Percentiles rank a stretch among this genome's conserved stretches.
Conservation (phyloP, 176 grass and related monocot genomes). For the Coix lacrymajobi region DNA sequence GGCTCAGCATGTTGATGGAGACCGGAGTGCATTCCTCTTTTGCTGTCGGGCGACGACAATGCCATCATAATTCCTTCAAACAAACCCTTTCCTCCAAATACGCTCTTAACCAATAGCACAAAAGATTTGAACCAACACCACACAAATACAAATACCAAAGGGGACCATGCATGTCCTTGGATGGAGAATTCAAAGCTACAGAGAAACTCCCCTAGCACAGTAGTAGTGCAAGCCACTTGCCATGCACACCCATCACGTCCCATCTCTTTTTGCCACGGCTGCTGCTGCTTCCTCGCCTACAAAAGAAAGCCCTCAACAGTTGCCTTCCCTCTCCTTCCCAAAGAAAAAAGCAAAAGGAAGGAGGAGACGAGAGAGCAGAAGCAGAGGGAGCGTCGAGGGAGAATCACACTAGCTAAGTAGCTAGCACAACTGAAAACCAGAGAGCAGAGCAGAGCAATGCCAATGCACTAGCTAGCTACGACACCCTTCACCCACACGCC, state of each 20-base stretch:
- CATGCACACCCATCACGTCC: neutral
- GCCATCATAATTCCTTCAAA: neutral
- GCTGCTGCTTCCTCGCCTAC: constrained; percentile 42
- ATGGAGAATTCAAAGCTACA: constrained; percentile 22
- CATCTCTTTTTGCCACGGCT: constrained; percentile 13
- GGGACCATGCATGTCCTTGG: neutral
- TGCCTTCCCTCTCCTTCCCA: constrained; percentile 40
- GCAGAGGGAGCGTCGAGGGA: too few species aligned
- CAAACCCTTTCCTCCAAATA: neutral
- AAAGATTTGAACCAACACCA: neutral
- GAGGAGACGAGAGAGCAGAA: too few species aligned
- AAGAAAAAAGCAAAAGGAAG: constrained; percentile 38
- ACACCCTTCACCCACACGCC: constrained; percentile 59
- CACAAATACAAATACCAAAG: neutral
- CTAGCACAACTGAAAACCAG: neutral
- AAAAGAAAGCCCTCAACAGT: constrained; percentile 37
- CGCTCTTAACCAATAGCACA: neutral
- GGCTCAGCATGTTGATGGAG: constrained; percentile 11
- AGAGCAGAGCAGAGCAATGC: neutral
- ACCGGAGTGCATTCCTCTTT: constrained; percentile 40
- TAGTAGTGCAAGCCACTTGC: neutral
- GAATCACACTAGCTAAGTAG: neutral
- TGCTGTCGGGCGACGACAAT: constrained; percentile 1
- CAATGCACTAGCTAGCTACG: neutral
- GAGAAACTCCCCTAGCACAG: constrained; percentile 25